Conservation (phyloP, 352 stramenopile species). For the Phytopythium cucurbitacearum region DNA sequence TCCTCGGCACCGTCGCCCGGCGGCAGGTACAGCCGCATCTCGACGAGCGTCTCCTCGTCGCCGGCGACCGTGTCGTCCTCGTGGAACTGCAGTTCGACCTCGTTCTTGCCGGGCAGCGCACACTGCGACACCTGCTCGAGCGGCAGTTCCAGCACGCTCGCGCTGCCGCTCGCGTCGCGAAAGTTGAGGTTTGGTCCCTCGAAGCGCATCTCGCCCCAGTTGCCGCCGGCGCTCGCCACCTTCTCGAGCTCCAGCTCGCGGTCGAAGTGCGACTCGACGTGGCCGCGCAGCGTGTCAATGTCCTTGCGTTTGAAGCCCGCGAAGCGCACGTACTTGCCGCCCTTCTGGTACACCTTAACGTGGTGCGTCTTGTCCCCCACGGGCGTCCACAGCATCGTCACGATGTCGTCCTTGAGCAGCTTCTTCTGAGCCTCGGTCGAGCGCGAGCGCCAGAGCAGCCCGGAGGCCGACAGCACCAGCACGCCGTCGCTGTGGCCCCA, state of each 20-base stretch:
- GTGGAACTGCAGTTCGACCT: conserved; percentile 99
- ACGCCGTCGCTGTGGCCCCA: conserved; percentile 84
- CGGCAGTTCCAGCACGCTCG: conserved; percentile 72
- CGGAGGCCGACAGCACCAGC: conserved; percentile 66
- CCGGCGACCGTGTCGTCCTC: conserved; percentile 97
- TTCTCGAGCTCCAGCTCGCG: conserved; percentile 89
- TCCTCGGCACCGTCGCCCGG: conserved; percentile 48
- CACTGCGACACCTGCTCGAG: conserved; percentile 79
- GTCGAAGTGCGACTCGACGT: conserved; percentile 83
- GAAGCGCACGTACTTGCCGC: conserved; percentile 84
- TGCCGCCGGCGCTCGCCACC: conserved; percentile 84
- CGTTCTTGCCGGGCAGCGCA: conserved; percentile 95
- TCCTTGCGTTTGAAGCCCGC: conserved; percentile 67
- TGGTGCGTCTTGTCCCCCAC: conserved; percentile 79
- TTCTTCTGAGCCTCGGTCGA: conserved; percentile 85
- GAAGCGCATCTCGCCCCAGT: conserved; percentile 94
- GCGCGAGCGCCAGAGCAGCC: conserved; percentile 70
- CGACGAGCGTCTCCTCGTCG: conserved; percentile 91
- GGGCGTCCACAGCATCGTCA: conserved; percentile 81
- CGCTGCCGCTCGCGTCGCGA: conserved; percentile 47
- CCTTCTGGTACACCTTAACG: conserved; percentile 83
- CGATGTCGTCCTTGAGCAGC: conserved; percentile 79
- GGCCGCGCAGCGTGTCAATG: conserved; percentile 50
- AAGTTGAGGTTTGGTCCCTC: conserved; percentile 87
- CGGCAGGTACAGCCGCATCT: conserved; percentile 96